phyloP scores from a whole-genome alignment of 1,284 basidiomycete species.

The Ustilago esculenta region DNA sequence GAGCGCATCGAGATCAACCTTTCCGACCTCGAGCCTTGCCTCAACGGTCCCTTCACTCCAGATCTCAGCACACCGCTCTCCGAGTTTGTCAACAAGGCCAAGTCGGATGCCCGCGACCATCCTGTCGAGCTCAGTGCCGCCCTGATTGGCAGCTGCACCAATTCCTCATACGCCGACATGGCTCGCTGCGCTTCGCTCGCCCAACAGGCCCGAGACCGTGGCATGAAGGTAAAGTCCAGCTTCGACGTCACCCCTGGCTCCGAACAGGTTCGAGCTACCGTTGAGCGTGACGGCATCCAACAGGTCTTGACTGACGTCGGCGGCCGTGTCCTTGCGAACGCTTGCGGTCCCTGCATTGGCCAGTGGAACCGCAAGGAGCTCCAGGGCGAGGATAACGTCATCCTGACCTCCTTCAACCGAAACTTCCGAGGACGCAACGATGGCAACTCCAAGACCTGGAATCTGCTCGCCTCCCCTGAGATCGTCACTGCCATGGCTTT shows the following conservation, averaged over 20 bases:
- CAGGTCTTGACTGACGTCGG: conserved; percentile 83
- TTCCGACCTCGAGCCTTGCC: conserved; percentile 87
- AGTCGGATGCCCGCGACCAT: conserved; percentile 84
- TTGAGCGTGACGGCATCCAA: conserved; percentile 92
- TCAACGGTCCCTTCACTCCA: conserved; percentile 96
- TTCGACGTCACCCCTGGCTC: conserved; percentile 98
- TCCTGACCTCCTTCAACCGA: conserved; percentile 96
- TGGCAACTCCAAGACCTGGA: conserved; percentile 94
- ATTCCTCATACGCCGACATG: conserved; percentile 72
- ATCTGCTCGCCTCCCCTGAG: conserved; percentile 96
- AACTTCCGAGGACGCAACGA: conserved; percentile 99
- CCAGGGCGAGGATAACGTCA: conserved; percentile 92
- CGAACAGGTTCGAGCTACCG: conserved; percentile 96
- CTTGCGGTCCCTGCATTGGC: conserved; percentile 98
- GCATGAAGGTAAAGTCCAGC: conserved; percentile 84
- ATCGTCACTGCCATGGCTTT: conserved; percentile 93
- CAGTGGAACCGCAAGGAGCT: conserved; percentile 97
- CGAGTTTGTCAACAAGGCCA: conserved; percentile 82
- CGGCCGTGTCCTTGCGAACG: conserved; percentile 92
- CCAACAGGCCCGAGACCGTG: conserved; percentile 84
- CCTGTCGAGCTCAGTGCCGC: conserved; percentile 81
- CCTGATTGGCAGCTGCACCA: conserved; percentile 97
- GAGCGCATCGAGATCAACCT: conserved; percentile 94
- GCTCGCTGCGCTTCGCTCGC: conserved; percentile 90
- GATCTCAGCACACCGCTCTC: conserved; percentile 96